These are phyloP conservation scores for Botrytis squamosa DNA, from an alignment of 2,329 filamentous ascomycete genomes.

Conservation along the genomic window DNA sequence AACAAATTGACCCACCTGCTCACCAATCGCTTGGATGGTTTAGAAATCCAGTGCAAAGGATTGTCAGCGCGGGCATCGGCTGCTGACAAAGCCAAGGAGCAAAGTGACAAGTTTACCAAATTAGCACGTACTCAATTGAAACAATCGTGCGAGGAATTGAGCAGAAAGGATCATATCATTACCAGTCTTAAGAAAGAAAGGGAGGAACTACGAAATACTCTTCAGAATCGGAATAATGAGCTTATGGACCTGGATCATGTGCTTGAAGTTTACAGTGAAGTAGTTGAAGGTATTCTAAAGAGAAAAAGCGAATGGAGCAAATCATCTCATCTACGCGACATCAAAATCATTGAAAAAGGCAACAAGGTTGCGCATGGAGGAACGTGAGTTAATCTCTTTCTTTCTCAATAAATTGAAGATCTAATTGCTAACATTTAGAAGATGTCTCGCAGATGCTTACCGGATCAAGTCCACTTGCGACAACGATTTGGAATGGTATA, in stretches of 20 bases:
- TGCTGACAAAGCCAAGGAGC: background rate
- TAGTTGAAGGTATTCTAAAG: background rate
- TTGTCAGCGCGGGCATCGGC: background rate
- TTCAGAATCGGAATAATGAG: background rate
- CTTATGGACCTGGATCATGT: background rate
- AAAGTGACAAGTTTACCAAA: background rate
- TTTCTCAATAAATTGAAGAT: too few species aligned
- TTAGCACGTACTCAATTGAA: background rate
- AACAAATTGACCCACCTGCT: too few species aligned
- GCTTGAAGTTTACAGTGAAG: background rate
- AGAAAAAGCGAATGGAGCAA: conserved; percentile 9
- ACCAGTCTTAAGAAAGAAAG: background rate
- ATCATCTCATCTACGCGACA: background rate
- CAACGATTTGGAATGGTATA: background rate
- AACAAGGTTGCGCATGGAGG: conserved; percentile 3
- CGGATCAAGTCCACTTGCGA: background rate
- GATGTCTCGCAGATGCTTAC: background rate
- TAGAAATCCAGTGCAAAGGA: background rate
- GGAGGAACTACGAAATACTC: background rate
- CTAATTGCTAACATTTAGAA: background rate
- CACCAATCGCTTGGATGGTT: too few species aligned
- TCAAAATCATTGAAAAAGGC: background rate
- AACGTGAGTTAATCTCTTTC: background rate
- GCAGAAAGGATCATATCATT: background rate
- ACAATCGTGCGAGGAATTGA: background rate